These are phyloP conservation scores for Botryotinia calthae DNA, from an alignment of 2,329 filamentous ascomycete species.

Conservation along the genomic window DNA sequence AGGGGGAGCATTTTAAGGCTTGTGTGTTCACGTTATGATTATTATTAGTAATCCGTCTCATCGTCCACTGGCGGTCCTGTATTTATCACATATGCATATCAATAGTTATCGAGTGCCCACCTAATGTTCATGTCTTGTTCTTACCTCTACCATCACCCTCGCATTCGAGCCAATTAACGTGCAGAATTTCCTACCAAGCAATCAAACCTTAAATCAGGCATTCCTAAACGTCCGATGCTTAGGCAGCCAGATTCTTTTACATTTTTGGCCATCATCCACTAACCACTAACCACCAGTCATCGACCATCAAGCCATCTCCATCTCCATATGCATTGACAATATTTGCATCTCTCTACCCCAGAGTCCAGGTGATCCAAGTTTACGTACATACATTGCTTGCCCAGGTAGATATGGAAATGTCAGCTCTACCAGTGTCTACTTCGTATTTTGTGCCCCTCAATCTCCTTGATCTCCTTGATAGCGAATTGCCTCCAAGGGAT, in stretches of 20 bases:
- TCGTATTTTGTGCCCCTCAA: background rate
- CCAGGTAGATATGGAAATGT: background rate
- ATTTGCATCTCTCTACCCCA: background rate
- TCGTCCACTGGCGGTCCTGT: too few species aligned
- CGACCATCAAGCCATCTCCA: background rate
- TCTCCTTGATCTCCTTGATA: background rate
- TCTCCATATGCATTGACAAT: background rate
- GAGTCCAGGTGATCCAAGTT: background rate
- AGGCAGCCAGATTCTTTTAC: constrained; percentile 1
- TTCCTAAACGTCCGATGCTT: too few species aligned
- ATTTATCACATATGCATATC: too few species aligned
- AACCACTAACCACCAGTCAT: background rate
- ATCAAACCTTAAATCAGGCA: too few species aligned
- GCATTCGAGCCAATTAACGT: background rate
- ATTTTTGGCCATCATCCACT: background rate
- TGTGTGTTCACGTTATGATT: too few species aligned
- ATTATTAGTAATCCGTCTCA: background rate
- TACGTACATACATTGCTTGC: background rate
- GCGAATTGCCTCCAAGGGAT: background rate
- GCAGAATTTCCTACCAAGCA: too few species aligned
- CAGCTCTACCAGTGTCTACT: background rate
- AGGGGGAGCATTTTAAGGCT: too few species aligned
- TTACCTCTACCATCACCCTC: background rate
- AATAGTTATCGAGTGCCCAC: too few species aligned
- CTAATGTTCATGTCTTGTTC: too few species aligned